These are phyloP conservation scores for Austroboletus eburneus DNA, from an alignment of 768 basidiomycete genomes.

Conservation along the genomic window DNA sequence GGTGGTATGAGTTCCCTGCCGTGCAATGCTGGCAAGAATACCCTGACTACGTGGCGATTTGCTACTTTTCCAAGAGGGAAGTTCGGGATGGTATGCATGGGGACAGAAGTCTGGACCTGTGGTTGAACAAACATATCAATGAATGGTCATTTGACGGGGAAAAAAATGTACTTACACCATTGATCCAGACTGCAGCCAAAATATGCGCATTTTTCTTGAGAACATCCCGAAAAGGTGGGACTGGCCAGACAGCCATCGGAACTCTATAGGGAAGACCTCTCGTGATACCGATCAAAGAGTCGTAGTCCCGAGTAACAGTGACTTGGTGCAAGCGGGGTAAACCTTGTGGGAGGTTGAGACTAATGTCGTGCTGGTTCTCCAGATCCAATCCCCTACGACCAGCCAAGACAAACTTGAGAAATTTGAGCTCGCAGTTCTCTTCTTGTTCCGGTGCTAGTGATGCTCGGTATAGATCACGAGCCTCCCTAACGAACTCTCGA, in stretches of 20 bases:
- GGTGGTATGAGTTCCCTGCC: background rate
- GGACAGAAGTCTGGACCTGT: background rate
- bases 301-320: background rate
- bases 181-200: too few relatives aligned
- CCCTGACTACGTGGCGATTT: accelerated
- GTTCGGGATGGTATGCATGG: slow-evolving; percentile 3
- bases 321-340: background rate
- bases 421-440: background rate
- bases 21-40: slow-evolving; percentile 2
- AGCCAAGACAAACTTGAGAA: slow-evolving; percentile 6
- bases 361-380: background rate
- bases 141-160: too few relatives aligned
- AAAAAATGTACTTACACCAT: too few relatives aligned
- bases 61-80: background rate
- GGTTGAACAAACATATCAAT: too few relatives aligned
- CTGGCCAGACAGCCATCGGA: background rate
- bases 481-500: background rate
- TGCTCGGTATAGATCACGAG: background rate
- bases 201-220: background rate
- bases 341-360: background rate
- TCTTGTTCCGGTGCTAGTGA: background rate
- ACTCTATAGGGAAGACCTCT: background rate
- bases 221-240: background rate
- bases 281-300: slow-evolving; percentile 7
- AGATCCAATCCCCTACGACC: background rate